Evolutionary conservation across 768 basidiomycete species (phyloP).

Genomic region (Trametes villosa): DNA sequence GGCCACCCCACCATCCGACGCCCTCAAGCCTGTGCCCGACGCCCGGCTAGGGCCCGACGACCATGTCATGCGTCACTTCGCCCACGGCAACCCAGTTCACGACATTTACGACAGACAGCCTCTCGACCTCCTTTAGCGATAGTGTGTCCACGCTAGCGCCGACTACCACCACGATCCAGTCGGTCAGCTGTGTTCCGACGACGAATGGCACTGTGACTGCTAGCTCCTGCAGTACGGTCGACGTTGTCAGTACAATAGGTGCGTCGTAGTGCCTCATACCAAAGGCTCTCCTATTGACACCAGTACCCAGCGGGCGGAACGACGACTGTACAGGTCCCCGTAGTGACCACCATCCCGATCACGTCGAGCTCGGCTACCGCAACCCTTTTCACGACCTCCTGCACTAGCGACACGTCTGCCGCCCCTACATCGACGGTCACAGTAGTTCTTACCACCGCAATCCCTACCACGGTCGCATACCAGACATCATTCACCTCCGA

Average conservation of each 20-base stretch:
- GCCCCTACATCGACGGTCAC: slow-evolving; percentile 4
- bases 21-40: not conserved
- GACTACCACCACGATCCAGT: slow-evolving; percentile 21
- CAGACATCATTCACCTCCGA: slow-evolving; percentile 21
- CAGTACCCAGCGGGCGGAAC: slow-evolving; percentile 1
- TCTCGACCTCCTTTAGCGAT: slow-evolving; percentile 23
- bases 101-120: slow-evolving; percentile 24
- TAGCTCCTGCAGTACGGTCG: slow-evolving; percentile 11
- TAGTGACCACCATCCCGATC: slow-evolving; percentile 23
- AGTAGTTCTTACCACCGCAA: not conserved
- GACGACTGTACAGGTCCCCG: slow-evolving; percentile 21
- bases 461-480: slow-evolving; percentile 18
- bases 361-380: slow-evolving; percentile 23
- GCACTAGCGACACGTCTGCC: slow-evolving; percentile 7
- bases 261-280: not conserved
- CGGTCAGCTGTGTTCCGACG: slow-evolving; percentile 11
- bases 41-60: not conserved
- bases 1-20: not conserved
- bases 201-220: slow-evolving; percentile 9
- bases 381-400: slow-evolving; percentile 26
- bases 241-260: slow-evolving; percentile 26
- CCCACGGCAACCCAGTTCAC: slow-evolving; percentile 27
- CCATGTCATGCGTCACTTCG: slow-evolving; percentile 18
- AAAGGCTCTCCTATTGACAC: not conserved
- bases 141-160: slow-evolving; percentile 22